phyloP scores from a whole-genome alignment of 1,284 basidiomycete species.

The Thecaphora frezii region DNA sequence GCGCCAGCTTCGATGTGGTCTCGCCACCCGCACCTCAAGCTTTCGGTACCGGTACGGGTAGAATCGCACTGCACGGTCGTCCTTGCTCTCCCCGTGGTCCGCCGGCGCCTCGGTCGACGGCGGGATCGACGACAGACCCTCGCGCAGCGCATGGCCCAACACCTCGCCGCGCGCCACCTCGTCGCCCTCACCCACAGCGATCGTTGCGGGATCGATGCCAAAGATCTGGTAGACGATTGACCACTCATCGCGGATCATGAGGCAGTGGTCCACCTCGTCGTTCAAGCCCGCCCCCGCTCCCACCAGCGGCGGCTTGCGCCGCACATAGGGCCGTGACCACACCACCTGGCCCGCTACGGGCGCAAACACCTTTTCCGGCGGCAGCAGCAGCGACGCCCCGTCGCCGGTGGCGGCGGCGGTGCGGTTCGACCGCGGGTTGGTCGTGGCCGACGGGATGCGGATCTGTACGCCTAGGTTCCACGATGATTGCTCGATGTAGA shows the following conservation, averaged over 20 bases:
- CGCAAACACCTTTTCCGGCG: slow-evolving; percentile 36
- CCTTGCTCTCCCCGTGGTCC: slow-evolving; percentile 24
- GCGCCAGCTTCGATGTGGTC: slow-evolving; percentile 32
- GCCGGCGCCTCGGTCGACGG: slow-evolving; percentile 32
- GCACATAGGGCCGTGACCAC: slow-evolving; percentile 33
- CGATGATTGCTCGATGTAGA: slow-evolving; percentile 27
- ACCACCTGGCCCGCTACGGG: slow-evolving; percentile 47
- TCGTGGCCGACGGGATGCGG: slow-evolving; percentile 24
- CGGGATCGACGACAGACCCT: slow-evolving; percentile 23
- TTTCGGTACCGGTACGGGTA: slow-evolving; percentile 43
- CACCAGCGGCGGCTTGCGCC: slow-evolving; percentile 27
- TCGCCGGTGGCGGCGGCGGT: neutral
- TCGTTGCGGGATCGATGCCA: slow-evolving; percentile 23
- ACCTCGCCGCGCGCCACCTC: slow-evolving; percentile 35
- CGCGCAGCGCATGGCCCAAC: slow-evolving; percentile 28
- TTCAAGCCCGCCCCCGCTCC: slow-evolving; percentile 36
- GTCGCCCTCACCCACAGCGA: slow-evolving; percentile 24
- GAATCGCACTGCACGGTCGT: slow-evolving; percentile 20
- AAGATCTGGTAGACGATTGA: slow-evolving; percentile 49
- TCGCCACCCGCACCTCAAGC: slow-evolving; percentile 43
- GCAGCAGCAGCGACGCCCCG: slow-evolving; percentile 5
- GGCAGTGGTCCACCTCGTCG: slow-evolving; percentile 34
- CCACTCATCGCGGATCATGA: slow-evolving; percentile 51
- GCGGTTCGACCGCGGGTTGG: slow-evolving; percentile 9
- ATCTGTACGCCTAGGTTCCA: slow-evolving; percentile 40